Conservation (phyloP, 129 eudicot genomes). For the Escallonia herrerae region DNA sequence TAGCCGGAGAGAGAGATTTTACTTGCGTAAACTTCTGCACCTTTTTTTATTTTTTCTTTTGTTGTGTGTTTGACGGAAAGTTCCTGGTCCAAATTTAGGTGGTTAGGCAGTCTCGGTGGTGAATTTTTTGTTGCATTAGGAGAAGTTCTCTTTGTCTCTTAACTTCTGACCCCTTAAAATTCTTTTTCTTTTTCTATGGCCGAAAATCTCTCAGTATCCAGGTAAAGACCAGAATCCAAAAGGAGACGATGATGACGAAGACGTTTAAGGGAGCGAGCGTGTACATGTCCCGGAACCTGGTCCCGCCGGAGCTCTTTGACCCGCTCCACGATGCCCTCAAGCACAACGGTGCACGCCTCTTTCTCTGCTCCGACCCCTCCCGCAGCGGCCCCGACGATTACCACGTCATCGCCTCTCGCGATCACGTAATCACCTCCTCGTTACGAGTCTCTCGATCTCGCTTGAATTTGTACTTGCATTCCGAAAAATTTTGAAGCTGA, state of each 20-base stretch:
- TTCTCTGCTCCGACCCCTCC: constrained; percentile 85
- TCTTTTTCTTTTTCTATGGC: no score
- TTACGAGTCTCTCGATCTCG: background rate
- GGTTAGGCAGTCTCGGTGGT: no score
- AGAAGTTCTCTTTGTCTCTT: no score
- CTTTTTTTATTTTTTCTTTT: background rate
- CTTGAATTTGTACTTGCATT: background rate
- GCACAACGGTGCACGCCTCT: constrained; percentile 67
- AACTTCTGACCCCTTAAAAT: no score
- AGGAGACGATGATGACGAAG: constrained; percentile 35
- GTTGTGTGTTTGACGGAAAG: background rate
- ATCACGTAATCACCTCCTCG: constrained; percentile 36
- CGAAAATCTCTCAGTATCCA: no score
- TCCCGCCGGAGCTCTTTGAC: constrained; percentile 78
- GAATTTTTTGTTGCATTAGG: no score
- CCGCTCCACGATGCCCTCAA: constrained; percentile 82
- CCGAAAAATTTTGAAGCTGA: no score
- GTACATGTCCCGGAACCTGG: constrained; percentile 84
- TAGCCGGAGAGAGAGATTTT: no score
- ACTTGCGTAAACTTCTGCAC: background rate
- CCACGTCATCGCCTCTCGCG: constrained; percentile 67
- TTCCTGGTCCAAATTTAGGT: background rate
- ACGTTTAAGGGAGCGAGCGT: constrained; percentile 81
- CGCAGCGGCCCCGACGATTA: constrained; percentile 73
- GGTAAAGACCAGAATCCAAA: background rate